Percentiles rank a stretch among this genome's conserved stretches.
These are phyloP conservation scores for Candida dajiaensis DNA, from an alignment of 805 yeast genomes.

Conservation along the genomic window DNA sequence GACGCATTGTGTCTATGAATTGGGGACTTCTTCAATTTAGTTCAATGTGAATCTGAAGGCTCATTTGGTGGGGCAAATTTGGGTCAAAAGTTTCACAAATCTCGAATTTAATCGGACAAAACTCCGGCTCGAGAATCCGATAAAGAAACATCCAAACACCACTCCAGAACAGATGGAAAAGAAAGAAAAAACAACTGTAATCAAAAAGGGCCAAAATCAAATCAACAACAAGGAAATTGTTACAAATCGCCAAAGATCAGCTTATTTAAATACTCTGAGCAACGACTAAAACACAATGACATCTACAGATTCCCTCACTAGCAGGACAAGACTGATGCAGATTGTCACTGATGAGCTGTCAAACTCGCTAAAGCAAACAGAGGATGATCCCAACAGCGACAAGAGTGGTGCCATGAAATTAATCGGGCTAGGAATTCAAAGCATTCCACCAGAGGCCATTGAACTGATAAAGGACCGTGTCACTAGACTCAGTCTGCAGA, in stretches of 20 bases:
- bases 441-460: constrained; percentile 32
- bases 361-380: neutral
- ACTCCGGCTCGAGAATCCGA: neutral
- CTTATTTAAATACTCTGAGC: too few relatives aligned
- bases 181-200: neutral
- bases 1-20: neutral
- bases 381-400: neutral
- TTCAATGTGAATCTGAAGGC: too few relatives aligned
- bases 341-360: neutral
- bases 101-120: neutral
- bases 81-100: neutral
- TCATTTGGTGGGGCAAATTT: neutral
- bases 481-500: constrained; percentile 49
- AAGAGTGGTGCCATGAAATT: neutral
- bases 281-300: neutral
- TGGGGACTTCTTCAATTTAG: neutral
- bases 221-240: neutral
- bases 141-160: neutral
- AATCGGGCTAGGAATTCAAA: neutral
- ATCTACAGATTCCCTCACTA: neutral
- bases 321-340: neutral
- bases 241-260: too few relatives aligned
- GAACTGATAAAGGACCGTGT: constrained; percentile 31
- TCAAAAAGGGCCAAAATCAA: too few relatives aligned
- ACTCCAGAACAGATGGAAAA: neutral